Conservation (phyloP, 2,329 filamentous ascomycete species). For the Chrysoporthe deuterocubensis region DNA sequence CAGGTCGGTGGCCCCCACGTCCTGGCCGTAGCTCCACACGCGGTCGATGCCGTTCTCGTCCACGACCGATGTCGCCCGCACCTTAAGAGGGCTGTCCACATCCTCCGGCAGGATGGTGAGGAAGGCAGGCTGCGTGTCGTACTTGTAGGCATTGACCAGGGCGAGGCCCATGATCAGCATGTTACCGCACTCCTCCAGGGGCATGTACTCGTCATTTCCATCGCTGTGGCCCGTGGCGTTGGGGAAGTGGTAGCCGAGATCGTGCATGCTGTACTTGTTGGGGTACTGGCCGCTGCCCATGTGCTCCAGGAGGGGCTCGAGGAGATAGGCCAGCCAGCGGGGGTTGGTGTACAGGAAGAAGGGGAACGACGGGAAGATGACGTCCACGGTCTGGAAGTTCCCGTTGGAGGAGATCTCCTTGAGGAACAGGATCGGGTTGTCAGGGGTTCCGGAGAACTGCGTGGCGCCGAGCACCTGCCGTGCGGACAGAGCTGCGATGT, state of each 20-base stretch:
- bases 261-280: slow-evolving; percentile 80
- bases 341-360: slow-evolving; percentile 89
- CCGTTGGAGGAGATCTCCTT: slow-evolving; percentile 88
- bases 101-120: slow-evolving; percentile 20
- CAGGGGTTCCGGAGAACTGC: slow-evolving; percentile 72
- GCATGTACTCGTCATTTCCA: slow-evolving; percentile 75
- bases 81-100: slow-evolving; percentile 30
- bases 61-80: slow-evolving; percentile 24
- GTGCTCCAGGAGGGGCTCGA: slow-evolving; percentile 81
- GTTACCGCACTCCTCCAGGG: slow-evolving; percentile 74
- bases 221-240: slow-evolving; percentile 76
- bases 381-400: slow-evolving; percentile 84
- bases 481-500: slow-evolving; percentile 77
- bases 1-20: slow-evolving; percentile 46
- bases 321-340: slow-evolving; percentile 75
- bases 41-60: slow-evolving; percentile 39
- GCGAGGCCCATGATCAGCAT: slow-evolving; percentile 81
- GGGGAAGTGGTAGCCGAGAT: slow-evolving; percentile 73
- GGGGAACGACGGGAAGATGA: slow-evolving; percentile 84
- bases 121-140: slow-evolving; percentile 62
- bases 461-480: slow-evolving; percentile 81
- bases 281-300: slow-evolving; percentile 83
- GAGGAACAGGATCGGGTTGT: slow-evolving; percentile 75
- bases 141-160: slow-evolving; percentile 73
- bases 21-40: slow-evolving; percentile 54